phyloP scores from a whole-genome alignment of 768 basidiomycete genomes.

The Lentinula edodes region DNA sequence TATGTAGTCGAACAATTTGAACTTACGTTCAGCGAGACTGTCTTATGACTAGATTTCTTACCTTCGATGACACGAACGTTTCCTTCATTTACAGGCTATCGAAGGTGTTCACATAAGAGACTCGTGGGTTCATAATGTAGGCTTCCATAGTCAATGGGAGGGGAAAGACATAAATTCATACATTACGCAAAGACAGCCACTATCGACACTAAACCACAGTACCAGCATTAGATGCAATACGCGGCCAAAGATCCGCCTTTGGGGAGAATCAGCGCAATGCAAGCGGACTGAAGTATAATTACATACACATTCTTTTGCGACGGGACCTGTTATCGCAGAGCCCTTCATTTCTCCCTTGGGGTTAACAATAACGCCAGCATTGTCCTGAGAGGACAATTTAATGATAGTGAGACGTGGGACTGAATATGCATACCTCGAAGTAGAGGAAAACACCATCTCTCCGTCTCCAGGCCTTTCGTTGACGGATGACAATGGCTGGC shows the following conservation, averaged over 20 bases:
- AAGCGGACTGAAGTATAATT: not conserved
- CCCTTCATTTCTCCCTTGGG: constrained; percentile 99
- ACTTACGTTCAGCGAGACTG: too few species aligned
- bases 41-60: too few species aligned
- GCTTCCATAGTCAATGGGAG: not conserved
- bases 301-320: constrained; percentile 99
- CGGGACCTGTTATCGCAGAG: constrained; percentile 91
- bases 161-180: not conserved
- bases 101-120: too few species aligned
- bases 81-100: too few species aligned
- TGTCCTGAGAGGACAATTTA: constrained; percentile 49
- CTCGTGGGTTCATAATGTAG: not conserved
- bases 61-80: too few species aligned
- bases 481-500: constrained; percentile 95
- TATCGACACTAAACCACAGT: constrained; percentile 70
- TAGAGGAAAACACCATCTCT: constrained; percentile 98
- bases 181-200: not conserved
- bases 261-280: not conserved
- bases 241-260: constrained; percentile 96
- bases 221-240: constrained; percentile 98
- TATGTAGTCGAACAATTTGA: too few species aligned
- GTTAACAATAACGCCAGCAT: constrained; percentile 96
- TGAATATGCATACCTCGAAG: constrained; percentile 64
- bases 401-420: not conserved
- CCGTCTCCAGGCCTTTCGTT: constrained; percentile 98